Base-by-base conservation (phyloP, 2,329 filamentous ascomycete genomes). In the Clarireedia monteithiana region DNA sequence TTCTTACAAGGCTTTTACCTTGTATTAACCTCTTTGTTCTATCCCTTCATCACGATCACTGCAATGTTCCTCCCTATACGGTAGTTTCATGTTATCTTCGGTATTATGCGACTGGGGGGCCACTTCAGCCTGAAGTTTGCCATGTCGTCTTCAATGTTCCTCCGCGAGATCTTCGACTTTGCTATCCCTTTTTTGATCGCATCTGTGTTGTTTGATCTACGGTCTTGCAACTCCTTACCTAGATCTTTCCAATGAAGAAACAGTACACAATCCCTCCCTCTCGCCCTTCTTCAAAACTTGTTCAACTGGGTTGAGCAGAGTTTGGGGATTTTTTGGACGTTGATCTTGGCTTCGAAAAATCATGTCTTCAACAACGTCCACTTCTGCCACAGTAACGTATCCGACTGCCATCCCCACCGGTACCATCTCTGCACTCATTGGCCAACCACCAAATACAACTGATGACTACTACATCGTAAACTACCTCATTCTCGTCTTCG, bases 401-500 rank as follows among this genome's bases (percentile, higher is more conserved):
- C 30, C 52, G 23, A 53, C 51, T 3, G 6, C 52, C 15, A 36
- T 62, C 10, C 60, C 60, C 4, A 58, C 58, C 2, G 60, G 60
- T 7, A 60, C 59, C 7, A 59, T 61, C 26, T 66, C 63, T 44
- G 63, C 64, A 51, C 59, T 59, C 23, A 62, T 67, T 39, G 63
- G 65, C 27, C 57, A 60, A 4, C 66, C 66, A 6, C 64, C 65
- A 40, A 63, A 61, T 12, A 68, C 59, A 15, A 46, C 67, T 39
- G 52, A 64, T 27, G 67, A 69, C 59, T 67, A 66, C 55, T 67
- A 66, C 56, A 63, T 68, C 23, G 60, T 64, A 24, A 60, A 59
- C 44, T 67, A 65, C n/a, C 56, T 67, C 23, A 55, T 68, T 20
- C 58, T 60, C 10, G 59, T 56, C 12, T 55, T 62, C 15, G 62